Percentiles rank a stretch among this genome's conserved stretches.
These are phyloP conservation scores for Pezizomycotina sp. DNA, from an alignment of 2,329 filamentous ascomycete genomes.

Conservation along the genomic window DNA sequence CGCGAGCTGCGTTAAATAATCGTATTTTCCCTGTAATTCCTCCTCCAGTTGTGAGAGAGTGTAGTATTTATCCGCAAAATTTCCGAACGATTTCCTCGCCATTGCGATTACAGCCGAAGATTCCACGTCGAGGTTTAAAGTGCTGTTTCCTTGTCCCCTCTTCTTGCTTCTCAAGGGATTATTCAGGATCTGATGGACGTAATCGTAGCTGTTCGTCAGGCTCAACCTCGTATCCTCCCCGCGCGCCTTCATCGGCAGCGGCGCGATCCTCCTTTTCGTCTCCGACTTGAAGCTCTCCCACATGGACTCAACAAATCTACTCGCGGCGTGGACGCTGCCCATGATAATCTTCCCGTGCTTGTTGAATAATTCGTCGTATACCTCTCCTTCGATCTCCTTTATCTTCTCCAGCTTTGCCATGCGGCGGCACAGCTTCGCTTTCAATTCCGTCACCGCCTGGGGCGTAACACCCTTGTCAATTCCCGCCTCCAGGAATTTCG, in stretches of 20 bases:
- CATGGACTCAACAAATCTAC: constrained; percentile 25
- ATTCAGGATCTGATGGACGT: constrained; percentile 24
- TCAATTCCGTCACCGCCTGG: constrained; percentile 31
- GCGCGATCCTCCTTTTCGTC: constrained; percentile 30
- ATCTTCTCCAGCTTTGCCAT: constrained; percentile 40
- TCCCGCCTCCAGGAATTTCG: constrained; percentile 35
- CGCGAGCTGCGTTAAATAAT: constrained; percentile 21
- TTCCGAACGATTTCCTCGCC: constrained; percentile 10
- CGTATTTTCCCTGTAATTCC: constrained; percentile 23
- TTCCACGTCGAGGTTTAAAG: background rate
- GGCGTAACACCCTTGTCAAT: constrained; percentile 24
- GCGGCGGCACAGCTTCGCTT: constrained; percentile 40
- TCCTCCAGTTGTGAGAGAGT: constrained; percentile 10
- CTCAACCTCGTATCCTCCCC: constrained; percentile 27
- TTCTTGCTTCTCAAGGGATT: constrained; percentile 19
- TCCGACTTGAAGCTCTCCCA: constrained; percentile 32
- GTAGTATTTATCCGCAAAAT: constrained; percentile 17
- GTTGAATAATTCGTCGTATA: constrained; percentile 27
- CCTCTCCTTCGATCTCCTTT: background rate
- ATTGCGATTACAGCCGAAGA: constrained; percentile 14
- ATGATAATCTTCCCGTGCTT: constrained; percentile 26
- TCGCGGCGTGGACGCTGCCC: constrained; percentile 26
- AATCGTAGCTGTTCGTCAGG: constrained; percentile 31
- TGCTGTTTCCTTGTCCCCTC: constrained; percentile 13
- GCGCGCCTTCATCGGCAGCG: constrained; percentile 30